Evolutionary conservation across 2,329 filamentous ascomycete species (phyloP).

Genomic region (Chalara sp.): DNA sequence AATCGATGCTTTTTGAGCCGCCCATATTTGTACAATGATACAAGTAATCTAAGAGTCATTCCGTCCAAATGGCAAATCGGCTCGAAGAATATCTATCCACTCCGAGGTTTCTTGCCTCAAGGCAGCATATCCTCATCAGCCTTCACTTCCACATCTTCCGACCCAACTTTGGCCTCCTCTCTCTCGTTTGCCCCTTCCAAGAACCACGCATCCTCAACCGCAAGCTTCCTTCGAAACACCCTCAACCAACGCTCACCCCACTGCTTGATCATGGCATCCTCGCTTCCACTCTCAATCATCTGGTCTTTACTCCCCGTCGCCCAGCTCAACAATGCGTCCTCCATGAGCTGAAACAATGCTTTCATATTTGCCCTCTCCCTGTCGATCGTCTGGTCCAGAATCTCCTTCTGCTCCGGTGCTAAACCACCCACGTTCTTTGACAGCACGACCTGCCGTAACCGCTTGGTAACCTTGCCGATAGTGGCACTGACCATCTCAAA

Average conservation of each 20-base stretch:
- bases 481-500: slow-evolving; percentile 90
- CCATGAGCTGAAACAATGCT: slow-evolving; percentile 72
- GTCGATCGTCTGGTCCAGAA: slow-evolving; percentile 56
- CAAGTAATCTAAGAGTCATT: too few relatives aligned
- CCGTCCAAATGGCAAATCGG: too few relatives aligned
- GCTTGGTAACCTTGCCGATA: slow-evolving; percentile 81
- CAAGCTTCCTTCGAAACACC: slow-evolving; percentile 74
- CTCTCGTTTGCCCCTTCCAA: slow-evolving; percentile 29
- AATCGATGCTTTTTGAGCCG: too few relatives aligned
- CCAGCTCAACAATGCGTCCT: slow-evolving; percentile 69
- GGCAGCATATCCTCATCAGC: neutral
- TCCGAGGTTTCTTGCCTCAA: too few relatives aligned
- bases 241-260: slow-evolving; percentile 87
- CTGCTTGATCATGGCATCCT: slow-evolving; percentile 58
- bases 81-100: too few relatives aligned
- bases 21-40: too few relatives aligned
- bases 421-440: slow-evolving; percentile 52
- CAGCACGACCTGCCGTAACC: slow-evolving; percentile 72
- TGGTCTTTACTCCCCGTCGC: slow-evolving; percentile 68
- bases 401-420: slow-evolving; percentile 37
- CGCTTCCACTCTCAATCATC: slow-evolving; percentile 57
- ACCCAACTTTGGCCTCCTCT: slow-evolving; percentile 8
- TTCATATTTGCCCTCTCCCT: slow-evolving; percentile 70
- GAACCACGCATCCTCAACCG: slow-evolving; percentile 73
- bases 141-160: slow-evolving; percentile 2